These are phyloP conservation scores for Fusarium tjaetaba DNA, from an alignment of 2,329 filamentous ascomycete species.

Conservation along the genomic window DNA sequence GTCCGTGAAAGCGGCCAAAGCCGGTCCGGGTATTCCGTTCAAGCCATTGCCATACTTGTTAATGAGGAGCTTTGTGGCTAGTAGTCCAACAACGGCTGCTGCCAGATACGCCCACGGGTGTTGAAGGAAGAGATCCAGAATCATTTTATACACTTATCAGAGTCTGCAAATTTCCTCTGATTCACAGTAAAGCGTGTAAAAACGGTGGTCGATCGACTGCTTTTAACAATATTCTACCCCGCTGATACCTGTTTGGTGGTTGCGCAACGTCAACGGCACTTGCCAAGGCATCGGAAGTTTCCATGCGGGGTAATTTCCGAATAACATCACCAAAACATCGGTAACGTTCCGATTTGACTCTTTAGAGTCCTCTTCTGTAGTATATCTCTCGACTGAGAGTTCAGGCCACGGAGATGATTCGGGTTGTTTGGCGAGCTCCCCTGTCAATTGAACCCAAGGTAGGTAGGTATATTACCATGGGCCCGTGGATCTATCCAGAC, in stretches of 20 bases:
- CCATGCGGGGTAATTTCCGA: conserved; percentile 1
- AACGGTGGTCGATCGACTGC: background rate
- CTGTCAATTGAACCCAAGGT: background rate
- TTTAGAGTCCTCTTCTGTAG: background rate
- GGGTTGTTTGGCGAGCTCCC: background rate
- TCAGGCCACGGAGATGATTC: background rate
- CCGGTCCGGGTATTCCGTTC: conserved; percentile 1
- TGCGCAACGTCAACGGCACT: background rate
- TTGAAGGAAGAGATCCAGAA: background rate
- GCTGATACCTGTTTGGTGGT: background rate
- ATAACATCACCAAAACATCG: background rate
- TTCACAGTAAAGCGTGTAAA: background rate
- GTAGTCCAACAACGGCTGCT: background rate
- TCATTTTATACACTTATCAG: background rate
- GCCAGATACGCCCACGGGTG: background rate
- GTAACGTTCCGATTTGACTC: background rate
- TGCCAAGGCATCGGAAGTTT: background rate
- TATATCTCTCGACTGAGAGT: no score
- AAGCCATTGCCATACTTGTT: conserved; percentile 20
- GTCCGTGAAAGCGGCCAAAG: conserved; percentile 5
- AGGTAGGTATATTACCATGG: background rate
- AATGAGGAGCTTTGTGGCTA: background rate
- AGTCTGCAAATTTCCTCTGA: background rate
- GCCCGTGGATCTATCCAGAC: background rate
- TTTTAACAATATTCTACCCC: background rate